Conservation (phyloP, 2,329 filamentous ascomycete genomes). For the Boeremia lycopersici region DNA sequence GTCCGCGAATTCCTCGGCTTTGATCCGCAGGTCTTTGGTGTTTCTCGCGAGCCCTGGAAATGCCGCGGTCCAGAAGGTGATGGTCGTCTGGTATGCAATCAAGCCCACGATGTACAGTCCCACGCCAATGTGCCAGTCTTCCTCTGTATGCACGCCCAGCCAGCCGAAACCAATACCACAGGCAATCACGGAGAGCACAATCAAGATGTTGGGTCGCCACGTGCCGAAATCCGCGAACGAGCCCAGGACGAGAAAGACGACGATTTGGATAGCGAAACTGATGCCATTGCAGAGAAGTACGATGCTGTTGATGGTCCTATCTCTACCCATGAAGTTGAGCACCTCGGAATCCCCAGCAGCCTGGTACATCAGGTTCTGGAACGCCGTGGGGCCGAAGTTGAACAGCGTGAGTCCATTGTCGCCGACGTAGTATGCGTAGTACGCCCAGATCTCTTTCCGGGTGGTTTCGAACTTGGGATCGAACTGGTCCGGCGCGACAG, state of each 20-base stretch:
- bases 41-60: constrained; percentile 65
- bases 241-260: constrained; percentile 60
- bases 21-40: constrained; percentile 58
- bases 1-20: constrained; percentile 52
- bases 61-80: constrained; percentile 72
- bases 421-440: constrained; percentile 68
- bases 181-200: constrained; percentile 56
- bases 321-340: constrained; percentile 61
- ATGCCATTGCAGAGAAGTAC: constrained; percentile 71
- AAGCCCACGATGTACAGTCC: constrained; percentile 70
- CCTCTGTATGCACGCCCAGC: constrained; percentile 66
- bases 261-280: constrained; percentile 69
- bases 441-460: constrained; percentile 62
- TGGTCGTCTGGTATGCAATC: constrained; percentile 69
- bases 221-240: constrained; percentile 68
- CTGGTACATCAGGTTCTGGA: constrained; percentile 68
- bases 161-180: constrained; percentile 69
- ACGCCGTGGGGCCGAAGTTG: constrained; percentile 57
- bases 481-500: constrained; percentile 61
- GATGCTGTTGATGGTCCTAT: constrained; percentile 48
- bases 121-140: constrained; percentile 65
- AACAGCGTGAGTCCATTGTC: constrained; percentile 66
- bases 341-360: constrained; percentile 62
- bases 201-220: constrained; percentile 64
- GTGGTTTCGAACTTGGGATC: constrained; percentile 60